Evolutionary conservation across 1,139 yeast species (phyloP), one percentile per base, ranked within the genome.

Genomic region (Geotrichum carabidarum): DNA sequence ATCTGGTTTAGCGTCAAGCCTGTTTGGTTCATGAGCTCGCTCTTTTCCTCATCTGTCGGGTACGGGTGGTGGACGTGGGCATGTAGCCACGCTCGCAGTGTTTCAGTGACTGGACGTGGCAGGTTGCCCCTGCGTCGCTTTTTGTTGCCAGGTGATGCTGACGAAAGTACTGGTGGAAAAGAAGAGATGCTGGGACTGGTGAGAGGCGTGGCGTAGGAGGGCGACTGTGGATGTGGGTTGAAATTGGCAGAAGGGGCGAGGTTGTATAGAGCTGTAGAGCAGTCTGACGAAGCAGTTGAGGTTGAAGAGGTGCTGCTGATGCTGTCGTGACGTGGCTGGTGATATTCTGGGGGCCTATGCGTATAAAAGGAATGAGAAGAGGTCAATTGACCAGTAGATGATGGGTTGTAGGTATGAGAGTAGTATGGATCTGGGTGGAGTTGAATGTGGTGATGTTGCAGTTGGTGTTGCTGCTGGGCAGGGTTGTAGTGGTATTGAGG

Each of bases 1-100:
- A 91, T 78, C 70, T 91, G 99, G 62, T 89, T 95, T 69, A 86
- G 83, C 59, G 91, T 86, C 65, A 91, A 78, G 0, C 97, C 96
- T 0, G 99, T 91, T 66, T 81, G 79, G 63, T 79, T 76, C 77
- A 90, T 82, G 61, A 91, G 76, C 63, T 85, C 86, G 61, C 82
- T 78, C 72, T 91, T 91, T 66, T 91, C 97, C 60, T 86, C 85
- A 52, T 91, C 87, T 59, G 90, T 87, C 5, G 99, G 99, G 69
- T 91, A 91, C 14, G 99, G 99, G 67, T 91, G 95, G 62, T 86
- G 85, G 61, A 90, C 73, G 69, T 91, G 95, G 51, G 84, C 83
- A 62, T 84, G 78, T 53, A 91, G 77, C 99, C 99, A 93, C 59
- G 78, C 79, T 59, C 93, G 79, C 58, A 91, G 74, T 17, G 88